A percentile compares a stretch with the other conserved stretches of the same genome.
These are phyloP conservation scores for Cladosporium austrohemisphaericum DNA, from an alignment of 2,329 filamentous ascomycete species.

Conservation along the genomic window DNA sequence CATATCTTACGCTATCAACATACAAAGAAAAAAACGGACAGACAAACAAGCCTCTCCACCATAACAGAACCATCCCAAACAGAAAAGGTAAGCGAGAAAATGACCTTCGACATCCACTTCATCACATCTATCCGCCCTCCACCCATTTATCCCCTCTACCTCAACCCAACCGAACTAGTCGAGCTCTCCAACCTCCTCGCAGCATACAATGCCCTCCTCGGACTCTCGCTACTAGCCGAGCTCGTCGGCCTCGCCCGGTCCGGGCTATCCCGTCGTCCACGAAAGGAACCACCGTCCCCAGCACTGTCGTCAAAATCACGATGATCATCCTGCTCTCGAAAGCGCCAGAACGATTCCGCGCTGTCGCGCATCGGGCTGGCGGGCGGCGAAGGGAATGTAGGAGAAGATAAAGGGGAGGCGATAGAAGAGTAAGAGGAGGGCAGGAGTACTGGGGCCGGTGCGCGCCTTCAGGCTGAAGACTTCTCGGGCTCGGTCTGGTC, in stretches of 20 bases:
- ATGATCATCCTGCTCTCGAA: constrained; percentile 1
- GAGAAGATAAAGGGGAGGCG: not conserved
- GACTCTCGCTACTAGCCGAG: constrained; percentile 20
- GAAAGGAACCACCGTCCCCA: constrained; percentile 19
- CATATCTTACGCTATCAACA: too few relatives aligned
- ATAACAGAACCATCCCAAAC: too few relatives aligned
- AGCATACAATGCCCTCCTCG: constrained; percentile 18
- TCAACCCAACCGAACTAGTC: constrained; percentile 18
- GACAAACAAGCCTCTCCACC: too few relatives aligned
- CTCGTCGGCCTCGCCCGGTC: constrained; percentile 18
- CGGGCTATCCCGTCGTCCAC: constrained; percentile 14
- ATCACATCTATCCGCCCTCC: too few relatives aligned
- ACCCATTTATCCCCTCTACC: too few relatives aligned
- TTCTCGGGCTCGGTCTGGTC: not conserved
- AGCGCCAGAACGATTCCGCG: constrained; percentile 13
- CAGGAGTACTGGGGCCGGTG: constrained; percentile 13
- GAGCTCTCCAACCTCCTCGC: constrained; percentile 15
- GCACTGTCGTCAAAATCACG: too few relatives aligned
- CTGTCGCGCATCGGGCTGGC: constrained; percentile 15
- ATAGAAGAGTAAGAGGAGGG: not conserved
- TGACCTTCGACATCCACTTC: too few relatives aligned
- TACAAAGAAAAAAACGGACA: too few relatives aligned
- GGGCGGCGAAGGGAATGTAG: constrained; percentile 2
- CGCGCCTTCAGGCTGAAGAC: constrained; percentile 6
- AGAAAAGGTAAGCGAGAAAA: too few relatives aligned